Conservation (phyloP, 495 filamentous ascomycete species). For the Neurospora sp. region DNA sequence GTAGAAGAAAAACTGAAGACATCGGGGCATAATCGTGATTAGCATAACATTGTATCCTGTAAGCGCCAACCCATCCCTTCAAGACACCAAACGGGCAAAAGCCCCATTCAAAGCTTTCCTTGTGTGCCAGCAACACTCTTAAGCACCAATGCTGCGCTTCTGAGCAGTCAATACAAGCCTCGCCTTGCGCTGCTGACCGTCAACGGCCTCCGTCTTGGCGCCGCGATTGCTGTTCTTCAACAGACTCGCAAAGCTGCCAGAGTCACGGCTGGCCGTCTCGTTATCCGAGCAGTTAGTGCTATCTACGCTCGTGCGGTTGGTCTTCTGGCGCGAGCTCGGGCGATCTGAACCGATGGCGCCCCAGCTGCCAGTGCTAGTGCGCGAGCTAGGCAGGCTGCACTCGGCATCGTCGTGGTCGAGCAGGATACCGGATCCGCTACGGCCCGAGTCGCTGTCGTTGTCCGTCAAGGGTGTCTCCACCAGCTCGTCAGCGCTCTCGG, state of each 20-base stretch:
- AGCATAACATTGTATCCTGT: constrained; percentile 19
- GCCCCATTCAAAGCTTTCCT: neutral
- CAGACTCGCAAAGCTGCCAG: constrained; percentile 46
- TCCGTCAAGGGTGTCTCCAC: constrained; percentile 61
- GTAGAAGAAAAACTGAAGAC: constrained; percentile 10
- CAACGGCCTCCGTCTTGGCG: constrained; percentile 33
- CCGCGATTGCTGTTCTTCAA: constrained; percentile 44
- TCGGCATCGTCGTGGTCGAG: constrained; percentile 55
- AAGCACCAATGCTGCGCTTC: constrained; percentile 59
- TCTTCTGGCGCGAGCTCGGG: constrained; percentile 47
- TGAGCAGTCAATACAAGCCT: constrained; percentile 83
- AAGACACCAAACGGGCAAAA: neutral
- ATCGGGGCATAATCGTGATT: constrained; percentile 28
- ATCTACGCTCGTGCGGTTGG: constrained; percentile 48
- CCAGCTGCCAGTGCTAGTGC: constrained; percentile 57
- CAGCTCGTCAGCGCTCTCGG: constrained; percentile 67
- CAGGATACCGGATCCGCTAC: constrained; percentile 70
- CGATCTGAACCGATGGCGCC: constrained; percentile 80
- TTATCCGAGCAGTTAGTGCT: constrained; percentile 47
- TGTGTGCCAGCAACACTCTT: neutral
- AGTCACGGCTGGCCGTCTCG: constrained; percentile 15
- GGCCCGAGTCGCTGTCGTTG: constrained; percentile 68
- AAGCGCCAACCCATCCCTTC: constrained; percentile 1
- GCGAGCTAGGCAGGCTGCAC: constrained; percentile 64
- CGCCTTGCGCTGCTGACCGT: constrained; percentile 67